Conservation (phyloP, 306 rosid genomes). For the Trichosanthes truncata region DNA sequence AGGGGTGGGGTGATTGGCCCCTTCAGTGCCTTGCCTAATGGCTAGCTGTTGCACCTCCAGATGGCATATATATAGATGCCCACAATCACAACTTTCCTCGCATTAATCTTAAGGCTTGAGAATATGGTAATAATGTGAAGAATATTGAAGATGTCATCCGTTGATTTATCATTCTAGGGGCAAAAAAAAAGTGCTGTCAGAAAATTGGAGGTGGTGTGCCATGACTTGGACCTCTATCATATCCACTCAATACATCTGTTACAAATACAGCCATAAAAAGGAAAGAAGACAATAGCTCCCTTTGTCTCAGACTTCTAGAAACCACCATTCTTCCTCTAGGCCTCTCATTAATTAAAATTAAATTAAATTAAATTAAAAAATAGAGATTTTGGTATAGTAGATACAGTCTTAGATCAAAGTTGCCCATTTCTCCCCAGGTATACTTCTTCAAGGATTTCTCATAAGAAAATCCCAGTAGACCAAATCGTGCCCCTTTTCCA, state of each 20-base stretch:
- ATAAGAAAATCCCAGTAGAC: not conserved
- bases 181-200: not conserved
- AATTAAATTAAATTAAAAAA: too few relatives aligned
- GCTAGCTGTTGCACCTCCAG: not conserved
- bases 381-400: not conserved
- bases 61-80: not conserved
- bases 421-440: not conserved
- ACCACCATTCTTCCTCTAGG: too few relatives aligned
- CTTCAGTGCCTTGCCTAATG: not conserved
- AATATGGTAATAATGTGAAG: not conserved
- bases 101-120: not conserved
- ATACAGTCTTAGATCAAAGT: not conserved
- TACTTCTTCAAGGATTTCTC: not conserved
- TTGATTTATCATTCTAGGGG: not conserved
- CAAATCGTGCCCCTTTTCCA: not conserved
- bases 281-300: too few relatives aligned
- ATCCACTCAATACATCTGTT: too few relatives aligned
- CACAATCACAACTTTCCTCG: not conserved
- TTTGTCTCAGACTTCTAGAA: too few relatives aligned
- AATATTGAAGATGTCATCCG: not conserved
- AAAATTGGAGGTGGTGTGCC: too few relatives aligned
- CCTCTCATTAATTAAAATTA: too few relatives aligned
- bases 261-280: too few relatives aligned
- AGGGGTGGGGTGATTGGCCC: not conserved
- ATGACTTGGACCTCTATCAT: too few relatives aligned